These are phyloP conservation scores for Candida pseudocylindracea DNA, from an alignment of 1,139 yeast genomes.

Conservation along the genomic window DNA sequence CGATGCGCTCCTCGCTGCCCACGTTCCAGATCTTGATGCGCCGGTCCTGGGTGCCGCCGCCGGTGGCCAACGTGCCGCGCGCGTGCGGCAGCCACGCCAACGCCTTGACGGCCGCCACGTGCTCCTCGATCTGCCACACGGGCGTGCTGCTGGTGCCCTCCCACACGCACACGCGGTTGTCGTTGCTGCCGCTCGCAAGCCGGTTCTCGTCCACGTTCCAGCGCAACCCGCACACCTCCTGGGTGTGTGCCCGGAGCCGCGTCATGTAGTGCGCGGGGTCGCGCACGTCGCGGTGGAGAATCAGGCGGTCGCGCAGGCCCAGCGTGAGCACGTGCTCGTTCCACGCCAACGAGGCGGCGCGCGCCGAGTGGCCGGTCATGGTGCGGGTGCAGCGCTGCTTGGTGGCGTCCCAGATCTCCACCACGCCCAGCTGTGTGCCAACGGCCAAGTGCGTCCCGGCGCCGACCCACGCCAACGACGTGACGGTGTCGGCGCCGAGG, in stretches of 20 bases:
- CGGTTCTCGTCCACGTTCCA: conserved; percentile 86
- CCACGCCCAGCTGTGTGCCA: conserved; percentile 72
- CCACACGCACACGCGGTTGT: conserved; percentile 70
- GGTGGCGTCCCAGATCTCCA: conserved; percentile 93
- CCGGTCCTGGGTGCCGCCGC: conserved; percentile 95
- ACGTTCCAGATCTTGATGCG: conserved; percentile 88
- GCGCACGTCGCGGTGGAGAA: conserved; percentile 80
- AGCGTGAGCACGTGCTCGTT: conserved; percentile 74
- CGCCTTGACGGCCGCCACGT: conserved; percentile 90
- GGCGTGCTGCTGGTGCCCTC: conserved; percentile 61
- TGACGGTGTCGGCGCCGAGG: conserved; percentile 36
- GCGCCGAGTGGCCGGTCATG: conserved; percentile 74
- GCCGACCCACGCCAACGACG: conserved; percentile 85
- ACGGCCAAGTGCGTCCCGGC: conserved; percentile 87
- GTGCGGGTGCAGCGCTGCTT: conserved; percentile 65
- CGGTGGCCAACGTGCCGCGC: conserved; percentile 79
- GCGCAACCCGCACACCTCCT: conserved; percentile 88
- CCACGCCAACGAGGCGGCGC: conserved; percentile 88
- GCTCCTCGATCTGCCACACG: conserved; percentile 54
- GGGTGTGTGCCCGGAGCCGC: conserved; percentile 55
- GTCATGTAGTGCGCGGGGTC: conserved; percentile 65
- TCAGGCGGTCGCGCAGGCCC: conserved; percentile 72
- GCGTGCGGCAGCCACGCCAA: conserved; percentile 97
- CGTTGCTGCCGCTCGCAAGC: conserved; percentile 88
- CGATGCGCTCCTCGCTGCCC: conserved; percentile 45